Conservation (phyloP, 1,284 basidiomycete genomes). For the Cystobasidium slooffiae region DNA sequence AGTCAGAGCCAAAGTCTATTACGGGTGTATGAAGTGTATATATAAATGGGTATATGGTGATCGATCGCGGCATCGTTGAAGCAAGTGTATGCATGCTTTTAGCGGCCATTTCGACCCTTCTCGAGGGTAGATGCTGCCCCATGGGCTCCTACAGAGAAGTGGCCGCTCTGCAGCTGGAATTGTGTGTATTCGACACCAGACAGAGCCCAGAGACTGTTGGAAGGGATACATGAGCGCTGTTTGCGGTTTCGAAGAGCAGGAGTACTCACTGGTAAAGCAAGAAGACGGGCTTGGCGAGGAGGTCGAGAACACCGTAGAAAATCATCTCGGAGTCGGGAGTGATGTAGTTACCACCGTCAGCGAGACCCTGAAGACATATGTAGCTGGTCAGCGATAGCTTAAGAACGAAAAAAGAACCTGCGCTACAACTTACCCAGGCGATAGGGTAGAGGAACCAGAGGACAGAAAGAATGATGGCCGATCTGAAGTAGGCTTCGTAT, state of each 20-base stretch:
- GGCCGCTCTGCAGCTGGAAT: slow-evolving; percentile 41
- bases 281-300: slow-evolving; percentile 61
- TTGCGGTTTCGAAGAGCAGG: not conserved
- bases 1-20: too few species aligned
- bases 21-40: too few species aligned
- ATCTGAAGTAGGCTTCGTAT: slow-evolving; percentile 59
- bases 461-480: slow-evolving; percentile 61
- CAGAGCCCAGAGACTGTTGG: slow-evolving; percentile 20
- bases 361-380: slow-evolving; percentile 11
- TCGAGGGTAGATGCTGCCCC: not conserved
- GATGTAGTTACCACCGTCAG: slow-evolving; percentile 61
- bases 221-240: not conserved
- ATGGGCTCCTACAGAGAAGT: slow-evolving; percentile 35
- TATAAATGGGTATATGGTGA: not conserved
- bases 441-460: slow-evolving; percentile 64
- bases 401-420: not conserved
- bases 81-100: not conserved
- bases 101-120: slow-evolving; percentile 10
- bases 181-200: slow-evolving; percentile 20
- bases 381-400: slow-evolving; percentile 8
- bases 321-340: slow-evolving; percentile 59
- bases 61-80: not conserved
- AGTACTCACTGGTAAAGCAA: slow-evolving; percentile 50
- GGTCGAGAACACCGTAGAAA: slow-evolving; percentile 68
- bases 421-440: slow-evolving; percentile 55